Evolutionary conservation across 1,284 basidiomycete species (phyloP).

Genomic region (Tranzscheliella williamsii): DNA sequence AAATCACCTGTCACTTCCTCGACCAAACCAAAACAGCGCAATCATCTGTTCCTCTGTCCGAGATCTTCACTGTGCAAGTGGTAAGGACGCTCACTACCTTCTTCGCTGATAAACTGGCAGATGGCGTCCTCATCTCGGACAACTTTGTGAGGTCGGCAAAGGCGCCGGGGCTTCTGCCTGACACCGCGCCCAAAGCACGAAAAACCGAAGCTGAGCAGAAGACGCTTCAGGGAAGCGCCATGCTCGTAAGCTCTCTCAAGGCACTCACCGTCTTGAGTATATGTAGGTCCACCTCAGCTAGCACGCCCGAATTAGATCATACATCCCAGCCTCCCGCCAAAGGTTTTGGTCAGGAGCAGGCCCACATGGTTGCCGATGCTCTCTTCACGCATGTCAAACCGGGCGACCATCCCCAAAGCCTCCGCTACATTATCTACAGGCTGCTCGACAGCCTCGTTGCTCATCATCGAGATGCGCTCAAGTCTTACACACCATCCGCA

Average conservation of each 20-base stretch:
- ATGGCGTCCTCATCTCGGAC: conserved; percentile 67
- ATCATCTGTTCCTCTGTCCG: too few species aligned
- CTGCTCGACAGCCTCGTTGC: conserved; percentile 81
- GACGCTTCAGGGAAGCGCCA: conserved; percentile 44
- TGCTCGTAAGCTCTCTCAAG: conserved; percentile 65
- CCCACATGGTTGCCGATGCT: conserved; percentile 70
- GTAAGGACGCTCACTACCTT: conserved; percentile 75
- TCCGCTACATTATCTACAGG: conserved; percentile 78
- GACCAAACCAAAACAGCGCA: conserved; percentile 56
- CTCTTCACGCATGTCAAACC: conserved; percentile 79
- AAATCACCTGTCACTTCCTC: conserved; percentile 37
- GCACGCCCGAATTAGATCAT: too few species aligned
- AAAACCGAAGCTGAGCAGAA: conserved; percentile 37
- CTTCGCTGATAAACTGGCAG: conserved; percentile 82
- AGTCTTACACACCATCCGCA: conserved; percentile 3
- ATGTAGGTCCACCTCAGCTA: conserved; percentile 2
- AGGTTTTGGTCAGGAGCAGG: conserved; percentile 74
- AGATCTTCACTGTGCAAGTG: conserved; percentile 77
- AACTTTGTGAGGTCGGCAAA: conserved; percentile 33
- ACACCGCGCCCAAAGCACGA: conserved; percentile 31
- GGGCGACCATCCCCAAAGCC: conserved; percentile 78
- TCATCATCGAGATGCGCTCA: conserved; percentile 66
- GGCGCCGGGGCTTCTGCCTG: conserved; percentile 44
- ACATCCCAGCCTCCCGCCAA: conserved; percentile 61
- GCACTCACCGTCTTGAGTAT: conserved; percentile 69